phyloP scores from a whole-genome alignment of 2,329 filamentous ascomycete genomes.

The Diplodia scrobiculata region DNA sequence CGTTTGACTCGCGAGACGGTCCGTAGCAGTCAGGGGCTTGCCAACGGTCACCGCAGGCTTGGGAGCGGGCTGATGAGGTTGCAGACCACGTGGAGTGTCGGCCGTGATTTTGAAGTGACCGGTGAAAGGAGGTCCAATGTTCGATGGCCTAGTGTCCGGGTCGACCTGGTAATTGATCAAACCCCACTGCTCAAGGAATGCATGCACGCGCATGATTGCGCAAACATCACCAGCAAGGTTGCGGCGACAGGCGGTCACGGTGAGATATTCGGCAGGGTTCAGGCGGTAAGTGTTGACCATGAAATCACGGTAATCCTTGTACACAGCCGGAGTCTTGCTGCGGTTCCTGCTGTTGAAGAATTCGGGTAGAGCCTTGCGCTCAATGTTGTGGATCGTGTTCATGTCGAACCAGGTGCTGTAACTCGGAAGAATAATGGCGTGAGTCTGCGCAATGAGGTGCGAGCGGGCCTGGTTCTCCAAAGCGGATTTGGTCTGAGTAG shows the following conservation, averaged over 20 bases:
- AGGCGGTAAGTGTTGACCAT: slow-evolving; percentile 99
- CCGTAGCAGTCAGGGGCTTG: slow-evolving; percentile 67
- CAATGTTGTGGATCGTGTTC: slow-evolving; percentile 85
- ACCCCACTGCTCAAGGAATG: slow-evolving; percentile 97
- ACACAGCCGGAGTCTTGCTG: slow-evolving; percentile 95
- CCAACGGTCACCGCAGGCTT: slow-evolving; percentile 65
- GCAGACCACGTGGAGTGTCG: slow-evolving; percentile 90
- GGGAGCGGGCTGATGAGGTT: slow-evolving; percentile 89
- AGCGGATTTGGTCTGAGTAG: slow-evolving; percentile 73
- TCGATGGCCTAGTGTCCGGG: slow-evolving; percentile 89
- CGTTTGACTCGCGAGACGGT: slow-evolving; percentile 66
- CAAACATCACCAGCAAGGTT: slow-evolving; percentile 97
- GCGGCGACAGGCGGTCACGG: slow-evolving; percentile 90
- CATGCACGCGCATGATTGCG: slow-evolving; percentile 97
- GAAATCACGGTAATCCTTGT: slow-evolving; percentile 98
- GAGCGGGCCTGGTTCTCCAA: slow-evolving; percentile 85
- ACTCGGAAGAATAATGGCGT: slow-evolving; percentile 93
- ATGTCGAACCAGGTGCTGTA: slow-evolving; percentile 99
- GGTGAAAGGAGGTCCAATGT: slow-evolving; percentile 93
- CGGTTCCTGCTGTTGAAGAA: slow-evolving; percentile 99
- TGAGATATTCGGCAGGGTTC: slow-evolving; percentile 94
- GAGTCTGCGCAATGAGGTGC: slow-evolving; percentile 89
- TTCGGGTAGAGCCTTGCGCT: slow-evolving; percentile 91
- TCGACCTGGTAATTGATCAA: slow-evolving; percentile 99
- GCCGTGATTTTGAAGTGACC: slow-evolving; percentile 96